These are phyloP conservation scores for Backusella circina DNA, from an alignment of 192 early-diverging fungal genomes.

Conservation along the genomic window DNA sequence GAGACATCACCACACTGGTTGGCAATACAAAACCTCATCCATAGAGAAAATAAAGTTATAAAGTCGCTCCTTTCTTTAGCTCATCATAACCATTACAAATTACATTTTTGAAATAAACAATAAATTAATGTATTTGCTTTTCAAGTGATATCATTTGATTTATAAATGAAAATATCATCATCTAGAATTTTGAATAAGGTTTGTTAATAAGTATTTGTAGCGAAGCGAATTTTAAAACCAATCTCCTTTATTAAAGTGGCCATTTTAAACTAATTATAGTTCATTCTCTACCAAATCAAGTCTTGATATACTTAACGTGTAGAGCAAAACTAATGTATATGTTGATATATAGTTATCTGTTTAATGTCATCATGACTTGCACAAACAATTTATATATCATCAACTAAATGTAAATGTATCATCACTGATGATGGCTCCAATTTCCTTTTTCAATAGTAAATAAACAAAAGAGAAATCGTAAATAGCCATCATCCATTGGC, in stretches of 20 bases:
- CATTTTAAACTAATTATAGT: neutral
- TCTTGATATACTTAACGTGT: neutral
- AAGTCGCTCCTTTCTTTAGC: too few species aligned
- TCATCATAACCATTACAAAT: too few species aligned
- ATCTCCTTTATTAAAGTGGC: neutral
- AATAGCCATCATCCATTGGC: neutral
- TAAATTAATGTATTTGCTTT: neutral
- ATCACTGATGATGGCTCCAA: neutral
- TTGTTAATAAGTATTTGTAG: too few species aligned
- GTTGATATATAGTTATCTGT: neutral
- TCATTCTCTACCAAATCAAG: neutral
- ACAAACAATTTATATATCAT: neutral
- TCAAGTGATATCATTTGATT: neutral
- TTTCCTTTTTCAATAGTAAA: neutral
- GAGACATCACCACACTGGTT: neutral
- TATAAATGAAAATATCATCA: neutral
- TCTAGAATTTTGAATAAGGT: neutral
- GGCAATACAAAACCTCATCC: neutral
- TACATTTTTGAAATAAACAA: neutral
- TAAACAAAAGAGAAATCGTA: neutral
- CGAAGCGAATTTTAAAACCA: neutral
- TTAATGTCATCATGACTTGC: neutral
- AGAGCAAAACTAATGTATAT: neutral
- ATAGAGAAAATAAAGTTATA: neutral
- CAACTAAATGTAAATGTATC: neutral